Percentiles rank a stretch among this genome's conserved stretches.
phyloP scores from a whole-genome alignment of 2,329 filamentous ascomycete species.

The Aspergillus fumigatus region DNA sequence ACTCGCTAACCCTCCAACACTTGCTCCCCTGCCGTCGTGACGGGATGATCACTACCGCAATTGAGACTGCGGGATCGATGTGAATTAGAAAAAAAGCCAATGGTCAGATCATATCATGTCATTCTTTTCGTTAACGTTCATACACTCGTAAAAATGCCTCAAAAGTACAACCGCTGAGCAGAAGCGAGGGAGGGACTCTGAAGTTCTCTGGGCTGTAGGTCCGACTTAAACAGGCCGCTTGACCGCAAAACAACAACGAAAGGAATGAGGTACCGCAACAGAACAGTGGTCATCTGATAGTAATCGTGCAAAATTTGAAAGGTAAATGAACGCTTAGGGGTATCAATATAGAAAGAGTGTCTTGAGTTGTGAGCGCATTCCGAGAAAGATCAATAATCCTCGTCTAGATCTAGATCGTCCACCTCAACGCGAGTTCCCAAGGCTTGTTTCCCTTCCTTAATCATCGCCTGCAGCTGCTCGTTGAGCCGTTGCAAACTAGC shows the following conservation, averaged over 20 bases:
- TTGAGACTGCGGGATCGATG: neutral
- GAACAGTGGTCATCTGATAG: neutral
- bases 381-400: constrained; percentile 15
- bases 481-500: constrained; percentile 76
- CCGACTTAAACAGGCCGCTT: neutral
- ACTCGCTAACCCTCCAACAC: neutral
- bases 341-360: neutral
- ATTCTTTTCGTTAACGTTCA: neutral
- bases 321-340: neutral
- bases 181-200: neutral
- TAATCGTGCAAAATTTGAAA: neutral
- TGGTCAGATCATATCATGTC: neutral
- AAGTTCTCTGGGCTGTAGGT: neutral
- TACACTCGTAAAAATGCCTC: neutral
- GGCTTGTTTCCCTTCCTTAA: constrained; percentile 81
- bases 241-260: neutral
- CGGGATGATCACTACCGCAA: neutral
- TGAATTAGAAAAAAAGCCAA: neutral
- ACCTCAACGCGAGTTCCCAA: constrained; percentile 70
- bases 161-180: neutral
- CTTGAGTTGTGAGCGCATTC: neutral
- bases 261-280: neutral
- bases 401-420: constrained; percentile 42
- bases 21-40: neutral
- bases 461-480: constrained; percentile 75